phyloP scores from a whole-genome alignment of 2,329 filamentous ascomycete genomes.

The Alternaria sp. region DNA sequence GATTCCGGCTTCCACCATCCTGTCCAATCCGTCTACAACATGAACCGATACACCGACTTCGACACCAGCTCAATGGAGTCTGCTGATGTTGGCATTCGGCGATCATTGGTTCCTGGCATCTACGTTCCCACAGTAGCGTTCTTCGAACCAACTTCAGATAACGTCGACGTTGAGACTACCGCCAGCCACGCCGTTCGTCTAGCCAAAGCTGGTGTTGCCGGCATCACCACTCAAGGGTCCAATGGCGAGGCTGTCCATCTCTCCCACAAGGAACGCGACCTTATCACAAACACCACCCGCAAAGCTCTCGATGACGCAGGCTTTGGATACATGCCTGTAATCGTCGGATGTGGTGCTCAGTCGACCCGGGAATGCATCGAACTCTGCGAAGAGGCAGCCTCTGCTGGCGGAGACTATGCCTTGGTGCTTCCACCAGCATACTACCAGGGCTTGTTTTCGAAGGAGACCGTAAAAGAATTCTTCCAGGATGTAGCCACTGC shows the following conservation, averaged over 20 bases:
- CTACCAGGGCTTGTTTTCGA: conserved; percentile 71
- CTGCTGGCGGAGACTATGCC: conserved; percentile 75
- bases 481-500: conserved; percentile 69
- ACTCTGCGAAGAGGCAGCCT: conserved; percentile 71
- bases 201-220: conserved; percentile 73
- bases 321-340: conserved; percentile 70
- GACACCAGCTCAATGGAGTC: conserved; percentile 48
- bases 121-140: conserved; percentile 55
- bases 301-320: conserved; percentile 71
- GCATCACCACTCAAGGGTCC: conserved; percentile 78
- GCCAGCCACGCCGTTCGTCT: conserved; percentile 66
- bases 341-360: conserved; percentile 77
- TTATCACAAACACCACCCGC: conserved; percentile 73
- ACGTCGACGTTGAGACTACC: conserved; percentile 50
- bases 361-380: conserved; percentile 75
- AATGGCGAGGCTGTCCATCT: conserved; percentile 85
- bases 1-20: conserved; percentile 38
- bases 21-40: conserved; percentile 44
- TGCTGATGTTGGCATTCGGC: conserved; percentile 39
- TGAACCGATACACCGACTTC: conserved; percentile 45
- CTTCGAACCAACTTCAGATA: conserved; percentile 50
- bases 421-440: conserved; percentile 79
- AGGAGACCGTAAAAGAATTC: conserved; percentile 65
- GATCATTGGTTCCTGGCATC: conserved; percentile 49
- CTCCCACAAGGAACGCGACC: conserved; percentile 70